Base-by-base conservation (phyloP, 192 early-diverging fungal species). In the Backusella macrospora region DNA sequence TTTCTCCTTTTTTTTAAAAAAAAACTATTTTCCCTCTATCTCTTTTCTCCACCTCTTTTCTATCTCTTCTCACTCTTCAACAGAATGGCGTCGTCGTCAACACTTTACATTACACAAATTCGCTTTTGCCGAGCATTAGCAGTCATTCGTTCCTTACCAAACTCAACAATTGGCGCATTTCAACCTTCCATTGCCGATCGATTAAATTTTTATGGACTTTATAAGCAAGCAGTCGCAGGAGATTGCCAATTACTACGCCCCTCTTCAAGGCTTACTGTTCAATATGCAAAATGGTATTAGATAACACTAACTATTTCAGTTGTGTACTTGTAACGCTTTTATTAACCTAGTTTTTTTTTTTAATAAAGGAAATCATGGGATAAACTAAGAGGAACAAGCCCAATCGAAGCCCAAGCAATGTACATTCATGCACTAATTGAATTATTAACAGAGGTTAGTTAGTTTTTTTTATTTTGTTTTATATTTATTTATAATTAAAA, bases 201-300 rank as follows among this genome's bases (percentile, higher is more conserved):
- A 71, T 65, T 79, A 37, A 79, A 79, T 5, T 55, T 79, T 12
- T 79, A 79, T 29, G 73, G 78, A 26, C 69, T 79, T 55, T 79
- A 79, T 47, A 79, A 75, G 49, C 78, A 79, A 49, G 69, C 73
- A 8, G 62, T 73, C 5, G 45, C 43, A 4, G 78, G 78, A 0
- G 73, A 75, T 18, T 73, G 70, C 44, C 47, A 49, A 46, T n/a
- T 46, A 14, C 44, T 70, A 43, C 48, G 59, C 39, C 78, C 78
- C 9, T 68, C 74, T 40, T 67, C 74, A 16, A 59, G 59, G 21
- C 39, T 68, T 18, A 13, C 62, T 0, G 52, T 75, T 1, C 52
- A 75, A 45, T 76, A 68, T 48, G 74, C 74, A 12, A 80, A 80
- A 65, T 80, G 78, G 78, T 78, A 73, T 34, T 34, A 2, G 29